A percentile compares a stretch with the other conserved stretches of the same genome.
phyloP scores from a whole-genome alignment of 108 stramenopile species.

The Skeletonema tropicum region DNA sequence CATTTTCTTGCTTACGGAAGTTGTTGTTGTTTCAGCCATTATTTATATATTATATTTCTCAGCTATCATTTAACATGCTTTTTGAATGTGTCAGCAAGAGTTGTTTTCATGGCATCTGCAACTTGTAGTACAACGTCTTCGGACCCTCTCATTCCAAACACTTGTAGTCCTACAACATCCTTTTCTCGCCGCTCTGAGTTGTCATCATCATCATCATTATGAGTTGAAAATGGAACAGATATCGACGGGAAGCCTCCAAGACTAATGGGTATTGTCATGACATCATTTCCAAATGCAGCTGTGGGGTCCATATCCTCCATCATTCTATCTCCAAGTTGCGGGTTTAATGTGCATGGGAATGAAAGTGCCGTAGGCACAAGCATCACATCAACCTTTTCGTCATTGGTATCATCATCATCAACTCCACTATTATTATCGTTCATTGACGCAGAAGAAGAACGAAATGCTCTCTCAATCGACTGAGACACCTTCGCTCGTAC shows the following conservation, averaged over 20 bases:
- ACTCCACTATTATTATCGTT: neutral
- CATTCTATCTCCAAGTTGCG: constrained; percentile 11
- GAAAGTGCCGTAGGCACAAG: constrained; percentile 83
- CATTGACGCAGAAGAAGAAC: constrained; percentile 3
- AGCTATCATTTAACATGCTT: neutral
- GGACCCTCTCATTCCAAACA: constrained; percentile 57
- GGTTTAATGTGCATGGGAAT: constrained; percentile 54
- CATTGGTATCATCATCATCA: constrained; percentile 14
- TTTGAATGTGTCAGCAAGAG: neutral
- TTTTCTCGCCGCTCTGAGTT: neutral
- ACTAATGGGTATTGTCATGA: constrained; percentile 90
- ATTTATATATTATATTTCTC: neutral
- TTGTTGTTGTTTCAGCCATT: neutral
- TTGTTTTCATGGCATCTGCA: constrained; percentile 24
- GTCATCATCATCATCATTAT: neutral
- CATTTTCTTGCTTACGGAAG: neutral
- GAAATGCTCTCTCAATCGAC: constrained; percentile 60
- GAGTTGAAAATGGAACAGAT: constrained; percentile 62
- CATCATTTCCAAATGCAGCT: constrained; percentile 86
- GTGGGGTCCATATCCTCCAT: constrained; percentile 55
- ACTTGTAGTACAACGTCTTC: constrained; percentile 56
- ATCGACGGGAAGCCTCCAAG: constrained; percentile 84
- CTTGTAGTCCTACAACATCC: constrained; percentile 44
- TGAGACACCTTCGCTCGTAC: constrained; percentile 67
- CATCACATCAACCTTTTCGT: constrained; percentile 65